A percentile compares a stretch with the other conserved stretches of the same genome.
Evolutionary conservation across 768 basidiomycete genomes (phyloP).

Genomic region (Lactifluus hygrophoroides): DNA sequence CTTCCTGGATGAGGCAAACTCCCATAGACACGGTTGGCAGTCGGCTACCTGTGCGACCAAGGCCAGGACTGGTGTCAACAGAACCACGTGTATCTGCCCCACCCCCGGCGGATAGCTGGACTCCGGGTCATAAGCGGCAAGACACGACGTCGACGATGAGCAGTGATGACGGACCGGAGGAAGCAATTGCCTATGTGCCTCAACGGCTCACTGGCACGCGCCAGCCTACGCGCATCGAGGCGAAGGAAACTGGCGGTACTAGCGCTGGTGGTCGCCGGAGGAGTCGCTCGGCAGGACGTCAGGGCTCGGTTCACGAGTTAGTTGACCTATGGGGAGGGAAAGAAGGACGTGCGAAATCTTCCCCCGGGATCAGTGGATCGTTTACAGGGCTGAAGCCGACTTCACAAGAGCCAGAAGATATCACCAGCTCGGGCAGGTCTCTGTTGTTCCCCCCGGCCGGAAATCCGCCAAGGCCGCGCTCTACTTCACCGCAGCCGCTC

Average conservation of each 20-base stretch:
- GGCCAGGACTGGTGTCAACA: slow-evolving; percentile 8
- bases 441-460: slow-evolving; percentile 2
- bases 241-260: slow-evolving; percentile 17
- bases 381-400: background rate
- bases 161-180: slow-evolving; percentile 50
- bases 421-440: background rate
- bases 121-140: slow-evolving; percentile 20
- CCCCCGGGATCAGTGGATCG: background rate
- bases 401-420: slow-evolving; percentile 4
- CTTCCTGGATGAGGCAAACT: slow-evolving; percentile 8
- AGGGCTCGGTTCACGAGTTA: slow-evolving; percentile 78
- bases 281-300: slow-evolving; percentile 44
- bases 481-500: slow-evolving; percentile 14
- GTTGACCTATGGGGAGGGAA: slow-evolving; percentile 73
- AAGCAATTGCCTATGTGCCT: slow-evolving; percentile 22
- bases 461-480: slow-evolving; percentile 5
- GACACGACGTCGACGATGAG: slow-evolving; percentile 42
- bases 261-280: slow-evolving; percentile 23
- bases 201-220: background rate
- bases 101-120: slow-evolving; percentile 22
- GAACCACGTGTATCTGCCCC: slow-evolving; percentile 17
- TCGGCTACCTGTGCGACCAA: slow-evolving; percentile 12
- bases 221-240: slow-evolving; percentile 4
- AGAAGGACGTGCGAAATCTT: slow-evolving; percentile 5
- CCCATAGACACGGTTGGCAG: slow-evolving; percentile 2